Evolutionary conservation across 345 rosid species (phyloP), one percentile per base, ranked within the genome.

Genomic region (Corchorus olitorius): DNA sequence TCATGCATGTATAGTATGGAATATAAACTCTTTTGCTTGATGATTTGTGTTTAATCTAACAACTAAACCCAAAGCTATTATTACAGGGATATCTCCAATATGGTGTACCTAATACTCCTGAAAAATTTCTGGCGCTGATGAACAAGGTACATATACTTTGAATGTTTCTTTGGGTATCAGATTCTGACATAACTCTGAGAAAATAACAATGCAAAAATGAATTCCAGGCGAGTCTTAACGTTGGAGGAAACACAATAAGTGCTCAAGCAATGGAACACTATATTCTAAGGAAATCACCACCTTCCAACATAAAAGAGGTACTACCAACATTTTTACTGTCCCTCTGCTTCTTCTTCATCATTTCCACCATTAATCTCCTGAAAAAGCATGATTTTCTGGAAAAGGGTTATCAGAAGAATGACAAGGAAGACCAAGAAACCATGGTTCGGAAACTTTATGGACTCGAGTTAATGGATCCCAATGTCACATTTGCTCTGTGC

Each of bases 231-330:
- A 90, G 89, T 12, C 84, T 95, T 37, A 86, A 88, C 76, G 82
- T 95, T 14, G 98, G 98, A 78, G 99, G 99, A 72, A 93, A 88
- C 87, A 86, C 82, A 16, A 76, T 95, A 49, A 91, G 83, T 80
- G 98, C 99, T 79, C 88, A 88, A 75, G 92, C 92, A 48, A 95
- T 93, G 60, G 97, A 95, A 74, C 98, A 88, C 74, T 87, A 86
- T 60, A 89, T 95, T 79, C 70, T 93, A 74, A 84, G 98, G 85
- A 86, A 87, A 68, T 76, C 91, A 15, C 6, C 83, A 56, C 75
- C 88, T 84, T 81, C 93, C 52, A 83, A 70, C 65, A 64, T 66
- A 58, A 78, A 76, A 74, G 90, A 91, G 91, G 93, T 91, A 74
- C 48, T 68, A 27, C 27, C 1, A 27, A 27, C 27, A 27, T 27